phyloP scores from a whole-genome alignment of 257 asterid genomes.

The Thymus mandschuricus region DNA sequence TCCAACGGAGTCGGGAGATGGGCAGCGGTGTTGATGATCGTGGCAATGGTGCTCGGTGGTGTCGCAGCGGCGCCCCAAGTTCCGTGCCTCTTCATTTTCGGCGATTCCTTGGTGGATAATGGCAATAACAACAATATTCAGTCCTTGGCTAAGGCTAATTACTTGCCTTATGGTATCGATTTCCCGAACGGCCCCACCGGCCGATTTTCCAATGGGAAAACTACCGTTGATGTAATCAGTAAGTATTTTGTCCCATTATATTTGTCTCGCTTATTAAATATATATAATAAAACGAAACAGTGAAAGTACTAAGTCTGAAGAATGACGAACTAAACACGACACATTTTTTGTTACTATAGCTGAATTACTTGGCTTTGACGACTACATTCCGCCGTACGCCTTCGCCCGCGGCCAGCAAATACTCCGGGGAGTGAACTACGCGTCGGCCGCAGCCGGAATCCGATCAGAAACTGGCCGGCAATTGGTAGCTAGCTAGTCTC shows the following conservation, averaged over 20 bases:
- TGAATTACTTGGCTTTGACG: slow-evolving; percentile 63
- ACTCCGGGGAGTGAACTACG: slow-evolving; percentile 76
- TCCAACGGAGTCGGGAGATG: slow-evolving; percentile 27
- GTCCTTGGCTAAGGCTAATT: slow-evolving; percentile 66
- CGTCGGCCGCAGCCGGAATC: slow-evolving; percentile 89
- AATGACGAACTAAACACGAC: neutral
- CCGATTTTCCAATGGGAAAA: slow-evolving; percentile 65
- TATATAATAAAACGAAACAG: too few species aligned
- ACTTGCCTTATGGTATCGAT: slow-evolving; percentile 71
- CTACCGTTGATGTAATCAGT: slow-evolving; percentile 5
- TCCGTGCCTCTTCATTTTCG: slow-evolving; percentile 69
- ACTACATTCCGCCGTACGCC: slow-evolving; percentile 58
- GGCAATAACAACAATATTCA: slow-evolving; percentile 66
- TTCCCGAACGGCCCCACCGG: slow-evolving; percentile 66
- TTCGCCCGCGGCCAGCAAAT: slow-evolving; percentile 57
- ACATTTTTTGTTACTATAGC: slow-evolving; percentile 39
- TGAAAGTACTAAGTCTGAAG: too few species aligned
- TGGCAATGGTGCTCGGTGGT: neutral
- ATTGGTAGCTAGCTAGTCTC: slow-evolving; percentile 42
- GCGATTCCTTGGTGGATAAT: slow-evolving; percentile 72
- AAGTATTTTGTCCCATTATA: neutral
- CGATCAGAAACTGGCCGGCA: slow-evolving; percentile 82
- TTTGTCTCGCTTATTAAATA: too few species aligned
- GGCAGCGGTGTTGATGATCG: slow-evolving; percentile 26
- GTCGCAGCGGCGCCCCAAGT: slow-evolving; percentile 52